Evolutionary conservation across 805 yeast species (phyloP).

Genomic region (Metschnikowia gelsemii): DNA sequence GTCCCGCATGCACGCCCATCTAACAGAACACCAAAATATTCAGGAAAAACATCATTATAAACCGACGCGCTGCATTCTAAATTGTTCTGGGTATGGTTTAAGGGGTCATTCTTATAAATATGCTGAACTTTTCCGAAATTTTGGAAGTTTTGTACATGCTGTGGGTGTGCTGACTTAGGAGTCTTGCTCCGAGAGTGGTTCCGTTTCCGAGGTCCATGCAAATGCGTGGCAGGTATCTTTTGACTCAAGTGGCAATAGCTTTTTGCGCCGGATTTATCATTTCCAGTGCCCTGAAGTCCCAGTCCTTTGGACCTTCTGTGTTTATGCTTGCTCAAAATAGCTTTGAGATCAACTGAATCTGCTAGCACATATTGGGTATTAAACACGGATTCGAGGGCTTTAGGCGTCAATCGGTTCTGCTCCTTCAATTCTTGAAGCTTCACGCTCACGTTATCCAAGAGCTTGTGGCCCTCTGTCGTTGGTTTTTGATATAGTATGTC

Average conservation of each 20-base stretch:
- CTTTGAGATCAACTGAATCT: conserved; percentile 14
- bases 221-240: conserved; percentile 7
- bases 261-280: background rate
- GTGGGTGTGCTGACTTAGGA: conserved; percentile 25
- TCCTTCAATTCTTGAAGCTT: conserved; percentile 21
- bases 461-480: conserved; percentile 1
- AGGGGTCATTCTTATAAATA: too few species aligned
- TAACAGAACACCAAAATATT: background rate
- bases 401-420: conserved; percentile 23
- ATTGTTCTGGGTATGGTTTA: too few species aligned
- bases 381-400: conserved; percentile 29
- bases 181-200: conserved; percentile 44
- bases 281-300: too few species aligned
- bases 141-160: background rate
- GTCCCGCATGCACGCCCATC: background rate
- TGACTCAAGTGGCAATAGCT: conserved; percentile 1
- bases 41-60: too few species aligned
- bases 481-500: too few species aligned
- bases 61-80: too few species aligned
- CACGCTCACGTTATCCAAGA: conserved; percentile 20
- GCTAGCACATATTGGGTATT: conserved; percentile 31
- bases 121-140: too few species aligned
- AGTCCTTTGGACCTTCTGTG: conserved; percentile 2
- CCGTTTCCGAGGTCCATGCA: conserved; percentile 4
- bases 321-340: conserved; percentile 3